Evolutionary conservation across 2,329 filamentous ascomycete genomes (phyloP), one percentile per base, ranked within the genome.

Genomic region (Malbranchea zuffiana): DNA sequence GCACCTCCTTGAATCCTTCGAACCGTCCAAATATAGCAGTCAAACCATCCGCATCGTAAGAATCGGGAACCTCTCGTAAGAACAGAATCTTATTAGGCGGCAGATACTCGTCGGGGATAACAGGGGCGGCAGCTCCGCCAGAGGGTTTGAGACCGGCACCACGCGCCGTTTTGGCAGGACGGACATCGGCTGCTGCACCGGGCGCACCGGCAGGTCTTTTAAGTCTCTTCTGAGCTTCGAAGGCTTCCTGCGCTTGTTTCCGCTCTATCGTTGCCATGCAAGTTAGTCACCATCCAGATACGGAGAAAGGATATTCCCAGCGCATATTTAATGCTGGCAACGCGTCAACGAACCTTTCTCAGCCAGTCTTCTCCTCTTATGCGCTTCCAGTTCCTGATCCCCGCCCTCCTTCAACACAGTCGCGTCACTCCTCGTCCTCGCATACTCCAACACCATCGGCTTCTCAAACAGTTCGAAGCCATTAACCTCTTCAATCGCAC

Each of bases 51-150:
- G 83, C 76, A 57, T 82, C 82, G 61, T 82, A 85, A 46, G 85
- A 82, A 45, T 88, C 83, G 6, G 90, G 87, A 23, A 98, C 64
- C 51, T 96, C 88, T 65, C 92, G 85, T 43, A 96, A 68, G 65
- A 96, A 93, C 23, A 98, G 73, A 48, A 86, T 93, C 67, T 94
- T 95, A 74, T 96, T 96, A 23, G 90, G 88, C 3, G 88, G 88
- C 3, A 96, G 74, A 60, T 94, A 96, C 63, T 98, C 90, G 72
- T 96, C 90, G n/a, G 87, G 86, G 12, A 96, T 79, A 38, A 86
- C 80, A 7, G 81, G 71, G 3, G 79, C 69, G 1, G 76, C 70
- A 10, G 75, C 69, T 4, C 76, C 71, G 40, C 75, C 76, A 1
- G 80, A 81, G 4, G 82, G 75, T 58, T 92, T 92, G 65, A 88